Base-by-base conservation (phyloP, 805 yeast genomes). In the Blastobotrys peoriensis region DNA sequence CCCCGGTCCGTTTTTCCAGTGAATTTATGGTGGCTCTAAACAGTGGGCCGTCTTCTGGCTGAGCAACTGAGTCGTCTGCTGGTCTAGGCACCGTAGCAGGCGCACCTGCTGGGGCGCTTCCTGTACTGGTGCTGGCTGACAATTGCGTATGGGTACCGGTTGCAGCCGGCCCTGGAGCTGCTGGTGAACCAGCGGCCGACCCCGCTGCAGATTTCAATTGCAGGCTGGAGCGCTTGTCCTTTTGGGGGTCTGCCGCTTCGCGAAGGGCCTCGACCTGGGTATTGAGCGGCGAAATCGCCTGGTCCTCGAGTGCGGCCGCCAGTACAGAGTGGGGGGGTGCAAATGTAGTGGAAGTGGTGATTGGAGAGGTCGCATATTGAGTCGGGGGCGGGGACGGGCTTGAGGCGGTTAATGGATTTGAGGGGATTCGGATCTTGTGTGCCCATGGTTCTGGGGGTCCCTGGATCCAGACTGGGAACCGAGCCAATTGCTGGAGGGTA, bases 31-130 rank as follows among this genome's bases (percentile, higher is more conserved):
- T 62, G 17, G 71, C 68, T 16, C 74, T 57, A 52, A 69, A 69
- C 18, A 66, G 57, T 3, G 74, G 74, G 5, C 74, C 73, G 40
- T 69, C 74, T 42, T 68, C 73, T 4, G 67, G 65, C 44, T 63
- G 66, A n/a, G 60, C 52, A 6, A 44, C 46, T 23, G 55, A 56
- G 20, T 56, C 59, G 5, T 52, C 54, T 15, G 52, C 53, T 5
- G 65, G 66, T 5, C 65, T 44, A 3, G 54, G 53, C 13, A 59
- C 55, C n/a, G 47, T 13, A 36, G 33, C 45, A 46, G 41, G 19
- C 45, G 16, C 17, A 42, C 40, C 27, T 44, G 33, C 25, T 46
- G 41, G 21, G 43, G 33, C 33, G 44, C 17, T 33, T 50, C 46
- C 10, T 47, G 28, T n/a, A 27, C 23, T 17, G 18, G 18, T 6